Evolutionary conservation across 176 grass and related monocot genomes (phyloP).

Genomic region (Stipa capillata): DNA sequence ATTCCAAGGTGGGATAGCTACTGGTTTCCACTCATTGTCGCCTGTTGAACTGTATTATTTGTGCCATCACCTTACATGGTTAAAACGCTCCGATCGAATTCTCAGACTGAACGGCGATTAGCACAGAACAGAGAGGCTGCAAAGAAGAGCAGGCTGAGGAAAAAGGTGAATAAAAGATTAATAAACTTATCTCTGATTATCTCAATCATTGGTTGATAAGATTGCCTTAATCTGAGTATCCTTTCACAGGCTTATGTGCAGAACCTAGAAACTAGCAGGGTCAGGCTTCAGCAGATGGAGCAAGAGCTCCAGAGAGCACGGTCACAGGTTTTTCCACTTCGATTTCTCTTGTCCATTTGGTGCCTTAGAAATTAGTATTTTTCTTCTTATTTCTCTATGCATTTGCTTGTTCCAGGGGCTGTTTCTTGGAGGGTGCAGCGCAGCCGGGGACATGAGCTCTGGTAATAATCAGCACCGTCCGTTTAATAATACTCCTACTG

Average conservation of each 20-base stretch:
- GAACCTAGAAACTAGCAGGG: slow-evolving; percentile 83
- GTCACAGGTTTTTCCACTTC: slow-evolving; percentile 65
- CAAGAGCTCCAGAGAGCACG: slow-evolving; percentile 87
- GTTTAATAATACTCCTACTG: neutral
- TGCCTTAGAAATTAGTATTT: neutral
- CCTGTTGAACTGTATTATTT: neutral
- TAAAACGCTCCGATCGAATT: neutral
- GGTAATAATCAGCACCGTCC: slow-evolving; percentile 50
- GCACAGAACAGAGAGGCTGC: slow-evolving; percentile 98
- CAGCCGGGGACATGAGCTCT: slow-evolving; percentile 57
- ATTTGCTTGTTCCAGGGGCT: slow-evolving; percentile 53
- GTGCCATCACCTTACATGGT: neutral
- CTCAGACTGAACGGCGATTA: slow-evolving; percentile 75
- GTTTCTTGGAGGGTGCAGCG: slow-evolving; percentile 68
- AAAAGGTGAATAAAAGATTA: slow-evolving; percentile 54
- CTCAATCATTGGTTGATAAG: neutral
- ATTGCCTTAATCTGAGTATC: neutral
- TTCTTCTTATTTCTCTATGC: neutral
- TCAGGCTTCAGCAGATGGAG: slow-evolving; percentile 90
- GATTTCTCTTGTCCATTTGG: neutral
- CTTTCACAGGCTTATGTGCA: slow-evolving; percentile 81
- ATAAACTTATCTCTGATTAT: neutral
- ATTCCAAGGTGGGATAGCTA: slow-evolving; percentile 68
- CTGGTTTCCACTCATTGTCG: neutral
- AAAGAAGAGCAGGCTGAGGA: slow-evolving; percentile 93